Evolutionary conservation across 208 protist species (phyloP).

Genomic region (Naegleria gruberi): DNA sequence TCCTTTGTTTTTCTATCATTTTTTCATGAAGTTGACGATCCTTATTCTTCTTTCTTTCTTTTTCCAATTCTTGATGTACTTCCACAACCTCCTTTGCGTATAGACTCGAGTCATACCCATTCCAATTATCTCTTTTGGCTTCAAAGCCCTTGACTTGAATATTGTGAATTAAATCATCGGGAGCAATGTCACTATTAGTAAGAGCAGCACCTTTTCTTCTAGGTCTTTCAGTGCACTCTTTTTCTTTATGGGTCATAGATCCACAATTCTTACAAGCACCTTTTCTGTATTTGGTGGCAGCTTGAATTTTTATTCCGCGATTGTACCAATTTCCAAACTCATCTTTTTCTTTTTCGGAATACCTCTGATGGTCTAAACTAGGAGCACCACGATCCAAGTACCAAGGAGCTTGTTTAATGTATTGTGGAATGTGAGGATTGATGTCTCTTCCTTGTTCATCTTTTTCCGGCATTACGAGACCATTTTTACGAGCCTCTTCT

Average conservation of each 20-base stretch:
- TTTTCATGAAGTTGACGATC: background rate
- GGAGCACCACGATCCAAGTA: conserved; percentile 68
- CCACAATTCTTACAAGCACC: conserved; percentile 98
- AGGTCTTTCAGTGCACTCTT: conserved; percentile 84
- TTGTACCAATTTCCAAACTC: background rate
- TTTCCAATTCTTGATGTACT: background rate
- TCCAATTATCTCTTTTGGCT: conserved; percentile 71
- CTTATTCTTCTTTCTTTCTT: background rate
- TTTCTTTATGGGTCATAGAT: conserved; percentile 87
- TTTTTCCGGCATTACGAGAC: conserved; percentile 36
- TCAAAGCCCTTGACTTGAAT: conserved; percentile 45
- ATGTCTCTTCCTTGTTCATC: conserved; percentile 61
- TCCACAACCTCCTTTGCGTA: conserved; percentile 31
- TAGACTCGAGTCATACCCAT: conserved; percentile 57
- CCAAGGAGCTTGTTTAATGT: conserved; percentile 93
- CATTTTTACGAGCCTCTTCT: conserved; percentile 67
- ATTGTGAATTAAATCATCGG: conserved; percentile 43
- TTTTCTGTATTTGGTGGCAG: conserved; percentile 73
- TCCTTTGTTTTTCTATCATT: background rate
- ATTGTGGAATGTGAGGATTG: conserved; percentile 97
- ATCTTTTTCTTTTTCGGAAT: conserved; percentile 16
- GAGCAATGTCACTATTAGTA: conserved; percentile 48
- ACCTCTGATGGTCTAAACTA: conserved; percentile 77
- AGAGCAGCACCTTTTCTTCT: conserved; percentile 48
- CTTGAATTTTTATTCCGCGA: conserved; percentile 33